These are phyloP conservation scores for Rhodocollybia butyracea DNA, from an alignment of 768 basidiomycete genomes.

Conservation along the genomic window DNA sequence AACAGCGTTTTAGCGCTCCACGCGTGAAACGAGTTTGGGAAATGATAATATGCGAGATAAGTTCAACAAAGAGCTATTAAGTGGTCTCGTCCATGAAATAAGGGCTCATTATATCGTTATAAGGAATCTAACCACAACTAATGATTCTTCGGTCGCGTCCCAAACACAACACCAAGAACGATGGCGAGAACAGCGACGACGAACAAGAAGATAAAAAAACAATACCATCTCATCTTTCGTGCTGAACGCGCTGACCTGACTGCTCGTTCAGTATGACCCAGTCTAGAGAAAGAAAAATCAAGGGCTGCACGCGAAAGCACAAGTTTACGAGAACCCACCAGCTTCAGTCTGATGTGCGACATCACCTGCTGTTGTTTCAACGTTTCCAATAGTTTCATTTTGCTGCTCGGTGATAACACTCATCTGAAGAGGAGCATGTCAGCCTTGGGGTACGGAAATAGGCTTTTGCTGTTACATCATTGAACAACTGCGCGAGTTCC, in stretches of 20 bases:
- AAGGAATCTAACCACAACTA: too few relatives aligned
- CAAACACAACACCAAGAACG: conserved; percentile 55
- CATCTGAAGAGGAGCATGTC: conserved; percentile 73
- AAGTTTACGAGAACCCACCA: conserved; percentile 37
- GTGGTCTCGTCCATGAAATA: too few relatives aligned
- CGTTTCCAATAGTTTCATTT: conserved; percentile 79
- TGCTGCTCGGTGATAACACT: conserved; percentile 93
- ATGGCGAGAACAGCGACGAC: conserved; percentile 66
- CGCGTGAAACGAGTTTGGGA: too few relatives aligned
- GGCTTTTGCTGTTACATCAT: conserved; percentile 82
- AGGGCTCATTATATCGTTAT: too few relatives aligned
- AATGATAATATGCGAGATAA: too few relatives aligned
- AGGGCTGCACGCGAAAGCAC: neutral
- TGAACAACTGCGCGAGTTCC: conserved; percentile 93
- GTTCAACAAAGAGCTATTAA: too few relatives aligned
- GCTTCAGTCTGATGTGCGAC: conserved; percentile 84
- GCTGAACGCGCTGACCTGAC: conserved; percentile 84
- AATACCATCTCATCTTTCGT: conserved; percentile 96
- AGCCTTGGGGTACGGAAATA: too few relatives aligned
- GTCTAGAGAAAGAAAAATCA: conserved; percentile 40
- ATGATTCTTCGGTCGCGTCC: too few relatives aligned
- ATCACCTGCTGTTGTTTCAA: conserved; percentile 71
- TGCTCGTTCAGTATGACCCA: conserved; percentile 82
- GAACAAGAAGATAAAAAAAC: conserved; percentile 73
- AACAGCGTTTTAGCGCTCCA: too few relatives aligned